Evolutionary conservation across 1,284 basidiomycete species (phyloP).

Genomic region (Gymnopus androsaceus): DNA sequence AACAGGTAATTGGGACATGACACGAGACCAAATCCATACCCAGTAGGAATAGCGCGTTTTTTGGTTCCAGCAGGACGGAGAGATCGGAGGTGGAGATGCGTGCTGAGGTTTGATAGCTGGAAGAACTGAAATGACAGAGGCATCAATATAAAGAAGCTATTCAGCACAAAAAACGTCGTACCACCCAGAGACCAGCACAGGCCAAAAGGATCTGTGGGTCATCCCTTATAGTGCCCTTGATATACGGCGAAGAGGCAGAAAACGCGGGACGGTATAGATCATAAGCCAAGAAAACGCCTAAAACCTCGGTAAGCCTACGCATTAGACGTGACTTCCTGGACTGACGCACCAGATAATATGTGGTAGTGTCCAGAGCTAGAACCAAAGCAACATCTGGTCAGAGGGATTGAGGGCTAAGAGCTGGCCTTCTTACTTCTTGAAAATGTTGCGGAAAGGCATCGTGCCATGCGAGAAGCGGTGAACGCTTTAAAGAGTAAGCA

Average conservation of each 20-base stretch:
- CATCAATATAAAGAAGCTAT: constrained; percentile 1
- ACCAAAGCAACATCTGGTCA: constrained; percentile 10
- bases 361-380: constrained; percentile 87
- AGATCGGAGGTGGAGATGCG: constrained; percentile 81
- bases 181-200: constrained; percentile 74
- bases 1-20: constrained; percentile 97
- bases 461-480: constrained; percentile 95
- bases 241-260: constrained; percentile 57
- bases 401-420: not conserved
- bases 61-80: constrained; percentile 84
- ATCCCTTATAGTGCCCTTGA: constrained; percentile 71
- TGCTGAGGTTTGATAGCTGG: constrained; percentile 85
- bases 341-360: constrained; percentile 67
- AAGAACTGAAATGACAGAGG: constrained; percentile 57
- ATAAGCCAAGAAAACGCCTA: constrained; percentile 73
- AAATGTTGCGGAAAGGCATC: constrained; percentile 87
- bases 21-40: constrained; percentile 84
- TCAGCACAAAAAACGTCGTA: constrained; percentile 43
- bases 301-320: constrained; percentile 3
- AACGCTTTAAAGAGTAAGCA: constrained; percentile 48
- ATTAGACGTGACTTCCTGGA: not conserved
- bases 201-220: constrained; percentile 69
- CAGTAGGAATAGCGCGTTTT: constrained; percentile 82
- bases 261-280: constrained; percentile 79
- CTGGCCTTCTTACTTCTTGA: constrained; percentile 77